Base-by-base conservation (phyloP, 2,329 filamentous ascomycete species). In the Shiraia bambusicola region DNA sequence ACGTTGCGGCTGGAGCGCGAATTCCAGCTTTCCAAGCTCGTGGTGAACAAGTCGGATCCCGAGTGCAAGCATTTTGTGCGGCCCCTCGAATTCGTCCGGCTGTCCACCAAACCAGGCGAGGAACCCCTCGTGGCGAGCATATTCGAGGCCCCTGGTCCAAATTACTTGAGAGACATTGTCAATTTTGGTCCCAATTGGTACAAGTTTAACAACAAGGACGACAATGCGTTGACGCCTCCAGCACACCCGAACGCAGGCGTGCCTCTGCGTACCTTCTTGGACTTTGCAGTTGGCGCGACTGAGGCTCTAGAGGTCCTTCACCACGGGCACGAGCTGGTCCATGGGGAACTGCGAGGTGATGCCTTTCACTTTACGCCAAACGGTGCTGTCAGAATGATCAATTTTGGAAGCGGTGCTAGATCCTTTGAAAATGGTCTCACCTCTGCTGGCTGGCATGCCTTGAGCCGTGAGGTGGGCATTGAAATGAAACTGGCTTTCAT, bases 401-500 rank as follows among this genome's bases (percentile, higher is more conserved):
- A 88, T 40, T 90, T 94, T 63, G 92, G 92, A 10, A 92, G 88
- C 10, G 92, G 92, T 2, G 76, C 90, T 31, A 79, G 89, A 38
- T 88, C 89, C 0, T 96, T 96, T 54, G 92, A 96, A 67, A 88
- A 95, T 69, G 88, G 91, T 4, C 75, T 97, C 31, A 79, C 76
- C 6, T 92, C 88, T 58, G 85, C 87, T 14, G 90, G 90, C 25
- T 97, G 92, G 92, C 87, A 86, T 9, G 80, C 80, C 1, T 72
- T 96, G 8, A 92, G 88, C 10, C 85, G 86, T 45, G 88, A 96
- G 65, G 71, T 90, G 6, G 91, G 91, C 2, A 88, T 90, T 28
- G 90, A 89, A 69, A 85, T 91, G 62, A 95, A 95, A 69, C 75
- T 97, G 14, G 82, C 91, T 37, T 96, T 89, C 63, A 94, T 96